These are phyloP conservation scores for Suhomyces vadensis DNA, from an alignment of 805 yeast species.

Conservation along the genomic window DNA sequence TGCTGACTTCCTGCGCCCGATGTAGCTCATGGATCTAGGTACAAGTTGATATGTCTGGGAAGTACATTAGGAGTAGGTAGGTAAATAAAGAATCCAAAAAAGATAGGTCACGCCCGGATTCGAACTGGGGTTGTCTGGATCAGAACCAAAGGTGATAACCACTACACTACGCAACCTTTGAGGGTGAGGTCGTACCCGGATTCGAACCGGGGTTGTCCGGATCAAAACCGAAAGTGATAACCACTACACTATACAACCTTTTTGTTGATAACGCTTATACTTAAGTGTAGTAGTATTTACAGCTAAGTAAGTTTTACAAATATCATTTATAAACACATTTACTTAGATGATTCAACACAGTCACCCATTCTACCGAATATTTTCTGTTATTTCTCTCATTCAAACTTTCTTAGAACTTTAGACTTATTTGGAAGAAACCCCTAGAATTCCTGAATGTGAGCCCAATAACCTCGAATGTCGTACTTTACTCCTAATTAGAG, in stretches of 20 bases:
- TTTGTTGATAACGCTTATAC: not conserved
- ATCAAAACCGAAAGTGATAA: slow-evolving; percentile 80
- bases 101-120: slow-evolving; percentile 75
- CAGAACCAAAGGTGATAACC: slow-evolving; percentile 82
- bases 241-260: slow-evolving; percentile 56
- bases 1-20: not conserved
- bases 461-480: too few relatives aligned
- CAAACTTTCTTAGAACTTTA: too few relatives aligned
- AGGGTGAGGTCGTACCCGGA: slow-evolving; percentile 9
- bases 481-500: too few relatives aligned
- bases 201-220: slow-evolving; percentile 82
- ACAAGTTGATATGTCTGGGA: not conserved
- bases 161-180: slow-evolving; percentile 63
- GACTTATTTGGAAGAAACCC: too few relatives aligned
- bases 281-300: not conserved
- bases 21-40: not conserved
- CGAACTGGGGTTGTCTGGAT: slow-evolving; percentile 84
- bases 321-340: not conserved
- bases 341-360: too few relatives aligned
- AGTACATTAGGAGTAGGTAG: not conserved
- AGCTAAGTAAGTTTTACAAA: not conserved
- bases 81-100: not conserved
- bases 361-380: too few relatives aligned
- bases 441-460: too few relatives aligned
- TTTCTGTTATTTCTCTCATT: too few relatives aligned